Conservation (phyloP, 768 basidiomycete species). For the Pulveroboletus sp. region DNA sequence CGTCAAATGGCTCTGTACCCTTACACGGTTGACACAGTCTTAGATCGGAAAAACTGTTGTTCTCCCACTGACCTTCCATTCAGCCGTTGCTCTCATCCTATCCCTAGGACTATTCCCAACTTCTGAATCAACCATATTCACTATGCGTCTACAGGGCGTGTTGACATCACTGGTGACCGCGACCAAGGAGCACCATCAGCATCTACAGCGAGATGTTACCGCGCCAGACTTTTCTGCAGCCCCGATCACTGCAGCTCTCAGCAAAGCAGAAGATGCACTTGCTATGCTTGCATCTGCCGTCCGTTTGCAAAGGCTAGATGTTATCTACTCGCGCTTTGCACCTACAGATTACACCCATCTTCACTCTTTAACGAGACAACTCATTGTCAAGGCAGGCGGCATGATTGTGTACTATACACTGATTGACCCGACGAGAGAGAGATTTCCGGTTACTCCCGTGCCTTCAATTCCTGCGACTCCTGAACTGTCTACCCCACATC, state of each 20-base stretch:
- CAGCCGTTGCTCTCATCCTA: conserved; percentile 46
- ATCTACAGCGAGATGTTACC: conserved; percentile 40
- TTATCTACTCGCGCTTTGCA: conserved; percentile 56
- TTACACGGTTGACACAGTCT: not conserved
- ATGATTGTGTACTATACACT: conserved; percentile 57
- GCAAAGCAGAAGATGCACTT: conserved; percentile 45
- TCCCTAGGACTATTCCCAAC: conserved; percentile 59
- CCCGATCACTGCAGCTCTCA: conserved; percentile 31
- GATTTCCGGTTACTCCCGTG: conserved; percentile 48
- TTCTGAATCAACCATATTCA: conserved; percentile 57
- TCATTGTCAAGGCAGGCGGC: conserved; percentile 58
- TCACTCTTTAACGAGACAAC: conserved; percentile 44
- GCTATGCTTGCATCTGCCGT: conserved; percentile 47
- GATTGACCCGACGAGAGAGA: conserved; percentile 58
- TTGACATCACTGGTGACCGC: conserved; percentile 44
- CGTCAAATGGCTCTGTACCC: conserved; percentile 8
- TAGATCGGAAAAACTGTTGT: conserved; percentile 49
- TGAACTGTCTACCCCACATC: conserved; percentile 25
- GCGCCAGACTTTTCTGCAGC: conserved; percentile 30
- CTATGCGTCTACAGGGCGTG: conserved; percentile 42
- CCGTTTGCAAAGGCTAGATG: conserved; percentile 52
- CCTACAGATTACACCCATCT: conserved; percentile 52
- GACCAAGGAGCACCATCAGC: conserved; percentile 42
- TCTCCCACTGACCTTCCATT: conserved; percentile 56
- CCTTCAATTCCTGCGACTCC: conserved; percentile 36